Base-by-base conservation (phyloP, 176 grass and related monocot genomes). In the Luzula sylvatica region DNA sequence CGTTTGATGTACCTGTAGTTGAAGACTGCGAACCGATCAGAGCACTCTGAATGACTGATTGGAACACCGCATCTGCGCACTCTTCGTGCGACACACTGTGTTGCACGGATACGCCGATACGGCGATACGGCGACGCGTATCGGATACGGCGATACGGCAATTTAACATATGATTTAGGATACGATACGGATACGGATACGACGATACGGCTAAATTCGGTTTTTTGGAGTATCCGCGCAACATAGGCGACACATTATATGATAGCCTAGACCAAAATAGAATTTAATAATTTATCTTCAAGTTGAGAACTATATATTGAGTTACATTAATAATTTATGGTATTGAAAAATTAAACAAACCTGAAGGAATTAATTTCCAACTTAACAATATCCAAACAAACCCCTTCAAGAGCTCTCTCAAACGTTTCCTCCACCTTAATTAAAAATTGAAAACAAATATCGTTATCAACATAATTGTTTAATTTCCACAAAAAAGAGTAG, bases 401-500 rank as follows among this genome's bases (percentile, higher is more conserved):
- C 16, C 92, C 83, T 64, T 69, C 52, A 48, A 83, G 52, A n/a
- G 81, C 78, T 20, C 85, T 30, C 46, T 86, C 81, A 65, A 98
- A 89, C 15, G 92, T 98, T 62, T 86, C 92, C 70, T 98, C 85
- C 15, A 98, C 85, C 92, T 98, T 22, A 86, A 62, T 75, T 21
- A 72, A 39, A n/a, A n/a, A n/a, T n/a, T n/a, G n/a, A n/a, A n/a
- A 45, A 22, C 5, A 12, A 15, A 49, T 56, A 62, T 12, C 46
- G 56, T 32, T 82, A 35, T 9, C 20, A 78, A 26, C 50, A 54
- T 16, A 54, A 15, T 4, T 3, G n/a, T 35, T 9, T 7, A 35
- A 4, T 35, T 35, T 35, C 30, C 1, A n/a, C n/a, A n/a, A n/a
- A n/a, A n/a, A n/a, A n/a, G n/a, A n/a, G n/a, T n/a, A n/a, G 28